Evolutionary conservation across 352 stramenopile genomes (phyloP).

Genomic region (Phytophthora podocarpi): DNA sequence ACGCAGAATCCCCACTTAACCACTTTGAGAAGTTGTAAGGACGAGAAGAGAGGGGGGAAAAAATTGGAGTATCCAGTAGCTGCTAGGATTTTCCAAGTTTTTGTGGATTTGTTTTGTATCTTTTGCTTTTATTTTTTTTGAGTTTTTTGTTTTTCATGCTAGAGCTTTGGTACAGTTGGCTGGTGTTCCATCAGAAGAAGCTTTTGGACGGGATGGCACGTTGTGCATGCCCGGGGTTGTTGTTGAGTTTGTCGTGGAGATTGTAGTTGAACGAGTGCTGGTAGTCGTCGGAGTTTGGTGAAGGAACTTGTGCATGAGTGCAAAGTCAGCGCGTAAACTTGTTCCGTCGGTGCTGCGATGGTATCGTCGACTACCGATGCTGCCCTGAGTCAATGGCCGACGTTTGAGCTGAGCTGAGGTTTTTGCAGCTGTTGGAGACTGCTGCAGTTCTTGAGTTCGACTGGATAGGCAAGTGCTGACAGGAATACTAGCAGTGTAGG

Average conservation of each 20-base stretch:
- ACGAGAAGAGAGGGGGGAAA: neutral
- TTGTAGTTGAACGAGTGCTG: constrained; percentile 8
- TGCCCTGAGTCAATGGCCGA: constrained; percentile 54
- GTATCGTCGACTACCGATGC: constrained; percentile 35
- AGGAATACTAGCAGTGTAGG: constrained; percentile 1
- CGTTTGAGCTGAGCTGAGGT: constrained; percentile 38
- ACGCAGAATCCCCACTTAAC: constrained; percentile 32
- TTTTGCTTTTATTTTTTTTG: neutral
- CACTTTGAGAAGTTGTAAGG: constrained; percentile 49
- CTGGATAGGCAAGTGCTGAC: constrained; percentile 24
- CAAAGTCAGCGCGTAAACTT: constrained; percentile 47
- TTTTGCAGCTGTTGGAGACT: constrained; percentile 30
- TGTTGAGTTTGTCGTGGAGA: neutral
- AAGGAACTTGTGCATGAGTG: constrained; percentile 76
- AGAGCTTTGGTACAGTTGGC: constrained; percentile 29
- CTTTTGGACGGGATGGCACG: constrained; percentile 31
- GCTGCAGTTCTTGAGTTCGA: constrained; percentile 20
- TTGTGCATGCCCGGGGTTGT: neutral
- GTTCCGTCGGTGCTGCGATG: constrained; percentile 36
- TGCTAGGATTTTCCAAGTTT: neutral
- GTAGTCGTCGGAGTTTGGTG: constrained; percentile 43
- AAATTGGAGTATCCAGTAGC: neutral
- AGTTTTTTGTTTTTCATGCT: constrained; percentile 21
- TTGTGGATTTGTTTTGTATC: neutral
- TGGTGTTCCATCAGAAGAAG: constrained; percentile 19